phyloP scores from a whole-genome alignment of 106 monocot genomes.

The Gastrodia elata region DNA sequence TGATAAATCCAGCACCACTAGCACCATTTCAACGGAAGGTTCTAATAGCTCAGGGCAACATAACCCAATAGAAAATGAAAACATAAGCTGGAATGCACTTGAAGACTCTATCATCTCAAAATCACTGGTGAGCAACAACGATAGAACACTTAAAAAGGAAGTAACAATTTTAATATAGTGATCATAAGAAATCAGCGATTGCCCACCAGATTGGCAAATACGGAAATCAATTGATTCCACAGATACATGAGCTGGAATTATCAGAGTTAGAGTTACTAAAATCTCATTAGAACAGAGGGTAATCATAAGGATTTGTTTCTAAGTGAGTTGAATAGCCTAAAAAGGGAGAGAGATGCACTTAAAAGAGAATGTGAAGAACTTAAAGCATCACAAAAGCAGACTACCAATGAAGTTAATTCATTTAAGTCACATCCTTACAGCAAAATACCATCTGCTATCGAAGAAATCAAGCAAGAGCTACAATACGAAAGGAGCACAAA shows the following conservation, averaged over 20 bases:
- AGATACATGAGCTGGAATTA: constrained; percentile 49
- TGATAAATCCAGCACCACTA: constrained; percentile 46
- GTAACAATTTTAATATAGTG: constrained; percentile 20
- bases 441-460: constrained; percentile 34
- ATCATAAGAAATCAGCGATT: constrained; percentile 8
- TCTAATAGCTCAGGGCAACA: constrained; percentile 45
- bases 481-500: constrained; percentile 71
- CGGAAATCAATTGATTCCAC: constrained; percentile 27
- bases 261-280: constrained; percentile 85
- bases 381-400: constrained; percentile 29
- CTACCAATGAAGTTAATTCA: constrained; percentile 8
- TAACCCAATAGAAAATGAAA: constrained; percentile 31
- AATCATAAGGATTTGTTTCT: constrained; percentile 48
- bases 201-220: constrained; percentile 46
- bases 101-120: constrained; percentile 26
- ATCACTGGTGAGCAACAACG: constrained; percentile 26
- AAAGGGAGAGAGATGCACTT: constrained; percentile 67
- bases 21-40: constrained; percentile 33
- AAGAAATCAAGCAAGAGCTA: constrained; percentile 81
- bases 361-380: constrained; percentile 67
- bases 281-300: constrained; percentile 65
- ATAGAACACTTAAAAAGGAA: constrained; percentile 19
- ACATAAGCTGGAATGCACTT: constrained; percentile 4
- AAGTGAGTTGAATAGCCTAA: constrained; percentile 41
- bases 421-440: constrained; percentile 15